phyloP scores from a whole-genome alignment of 805 yeast species.

The Jamesozyma spencerorum region DNA sequence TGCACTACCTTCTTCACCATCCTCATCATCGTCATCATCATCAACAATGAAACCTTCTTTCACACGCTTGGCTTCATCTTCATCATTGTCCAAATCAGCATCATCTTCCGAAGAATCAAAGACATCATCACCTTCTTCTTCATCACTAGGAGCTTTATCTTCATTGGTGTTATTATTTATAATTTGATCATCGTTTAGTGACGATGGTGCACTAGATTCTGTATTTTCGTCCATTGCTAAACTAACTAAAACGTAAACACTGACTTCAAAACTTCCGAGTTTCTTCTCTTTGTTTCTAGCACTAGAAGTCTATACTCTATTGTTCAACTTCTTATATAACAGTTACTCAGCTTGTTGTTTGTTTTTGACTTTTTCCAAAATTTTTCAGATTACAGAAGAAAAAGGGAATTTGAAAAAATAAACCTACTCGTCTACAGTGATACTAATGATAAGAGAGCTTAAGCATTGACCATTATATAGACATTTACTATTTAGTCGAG shows the following conservation, averaged over 20 bases:
- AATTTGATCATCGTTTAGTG: constrained; percentile 21
- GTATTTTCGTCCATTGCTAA: constrained; percentile 4
- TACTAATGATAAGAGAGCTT: too few species aligned
- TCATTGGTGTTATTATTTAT: constrained; percentile 30
- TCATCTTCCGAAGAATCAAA: constrained; percentile 84
- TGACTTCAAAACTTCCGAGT: too few species aligned
- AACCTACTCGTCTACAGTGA: background rate
- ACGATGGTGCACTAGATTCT: background rate
- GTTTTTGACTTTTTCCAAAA: background rate
- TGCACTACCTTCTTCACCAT: constrained; percentile 24
- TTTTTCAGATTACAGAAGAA: background rate
- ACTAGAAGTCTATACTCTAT: too few species aligned
- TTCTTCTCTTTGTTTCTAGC: background rate
- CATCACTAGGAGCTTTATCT: constrained; percentile 31
- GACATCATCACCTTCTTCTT: constrained; percentile 39
- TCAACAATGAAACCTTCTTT: constrained; percentile 92
- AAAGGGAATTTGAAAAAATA: background rate
- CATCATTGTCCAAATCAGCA: constrained; percentile 78
- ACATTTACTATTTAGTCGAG: too few species aligned
- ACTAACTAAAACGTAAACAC: background rate
- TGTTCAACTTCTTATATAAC: too few species aligned
- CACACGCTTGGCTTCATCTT: constrained; percentile 73
- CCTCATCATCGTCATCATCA: constrained; percentile 66
- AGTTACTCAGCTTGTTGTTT: too few species aligned
- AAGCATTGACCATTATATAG: too few species aligned